Conservation (phyloP, 805 yeast species). For the Barnettozyma populi region DNA sequence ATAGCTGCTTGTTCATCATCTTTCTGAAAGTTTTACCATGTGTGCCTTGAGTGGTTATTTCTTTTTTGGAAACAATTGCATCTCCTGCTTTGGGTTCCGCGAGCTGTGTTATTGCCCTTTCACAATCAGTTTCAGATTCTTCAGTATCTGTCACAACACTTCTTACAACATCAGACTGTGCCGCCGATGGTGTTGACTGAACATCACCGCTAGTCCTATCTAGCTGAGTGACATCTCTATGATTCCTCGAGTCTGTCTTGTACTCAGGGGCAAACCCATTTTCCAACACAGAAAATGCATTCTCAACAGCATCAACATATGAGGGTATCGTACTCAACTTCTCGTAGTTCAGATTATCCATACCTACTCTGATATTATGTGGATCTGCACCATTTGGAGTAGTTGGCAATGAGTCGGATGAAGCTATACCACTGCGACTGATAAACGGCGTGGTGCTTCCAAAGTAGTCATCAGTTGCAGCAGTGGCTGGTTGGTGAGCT, state of each 20-base stretch:
- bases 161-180: no score
- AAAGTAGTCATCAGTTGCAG: background rate
- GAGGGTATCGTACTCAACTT: slow-evolving; percentile 65
- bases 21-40: background rate
- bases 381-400: background rate
- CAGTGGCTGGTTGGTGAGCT: background rate
- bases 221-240: background rate
- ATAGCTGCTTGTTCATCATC: background rate
- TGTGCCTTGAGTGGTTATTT: background rate
- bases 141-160: background rate
- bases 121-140: background rate
- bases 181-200: background rate
- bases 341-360: slow-evolving; percentile 27
- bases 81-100: background rate
- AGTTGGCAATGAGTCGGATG: background rate
- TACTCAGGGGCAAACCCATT: slow-evolving; percentile 57
- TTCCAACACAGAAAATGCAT: slow-evolving; percentile 34
- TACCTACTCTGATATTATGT: slow-evolving; percentile 7
- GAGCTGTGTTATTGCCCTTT: background rate
- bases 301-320: slow-evolving; percentile 64
- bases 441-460: background rate
- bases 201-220: background rate
- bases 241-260: slow-evolving; percentile 1
- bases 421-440: background rate
- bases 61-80: background rate